phyloP scores from a whole-genome alignment of 148 eudicot species.

The Amaranthus palmeri region DNA sequence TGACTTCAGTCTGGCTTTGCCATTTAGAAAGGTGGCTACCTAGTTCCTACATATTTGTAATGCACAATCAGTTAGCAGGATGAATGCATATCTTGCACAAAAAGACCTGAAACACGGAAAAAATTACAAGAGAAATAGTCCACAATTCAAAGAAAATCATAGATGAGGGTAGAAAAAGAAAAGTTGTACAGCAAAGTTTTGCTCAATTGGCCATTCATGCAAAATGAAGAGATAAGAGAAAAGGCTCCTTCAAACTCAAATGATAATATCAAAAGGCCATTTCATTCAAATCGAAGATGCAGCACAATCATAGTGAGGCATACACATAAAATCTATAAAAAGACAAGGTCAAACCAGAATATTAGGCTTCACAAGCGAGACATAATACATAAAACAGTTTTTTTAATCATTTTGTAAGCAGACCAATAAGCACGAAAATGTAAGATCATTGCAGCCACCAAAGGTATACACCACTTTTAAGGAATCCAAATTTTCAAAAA shows the following conservation, averaged over 20 bases:
- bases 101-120: neutral
- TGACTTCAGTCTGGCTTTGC: conserved; percentile 34
- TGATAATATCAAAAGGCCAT: neutral
- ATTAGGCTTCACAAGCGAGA: neutral
- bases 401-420: neutral
- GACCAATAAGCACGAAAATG: neutral
- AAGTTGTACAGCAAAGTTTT: neutral
- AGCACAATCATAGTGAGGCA: neutral
- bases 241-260: neutral
- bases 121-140: neutral
- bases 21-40: conserved; percentile 31
- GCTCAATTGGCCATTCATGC: neutral
- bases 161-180: neutral
- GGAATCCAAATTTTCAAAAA: neutral
- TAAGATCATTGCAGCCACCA: conserved; percentile 2
- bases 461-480: neutral
- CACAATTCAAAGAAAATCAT: neutral
- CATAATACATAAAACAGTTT: neutral
- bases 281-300: neutral
- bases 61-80: conserved; percentile 10
- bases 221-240: neutral
- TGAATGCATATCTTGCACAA: neutral
- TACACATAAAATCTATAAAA: neutral
- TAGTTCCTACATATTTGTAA: conserved; percentile 42
- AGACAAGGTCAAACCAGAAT: neutral